Base-by-base conservation (phyloP, 2,329 filamentous ascomycete genomes). In the Ceratocystis colombiana region DNA sequence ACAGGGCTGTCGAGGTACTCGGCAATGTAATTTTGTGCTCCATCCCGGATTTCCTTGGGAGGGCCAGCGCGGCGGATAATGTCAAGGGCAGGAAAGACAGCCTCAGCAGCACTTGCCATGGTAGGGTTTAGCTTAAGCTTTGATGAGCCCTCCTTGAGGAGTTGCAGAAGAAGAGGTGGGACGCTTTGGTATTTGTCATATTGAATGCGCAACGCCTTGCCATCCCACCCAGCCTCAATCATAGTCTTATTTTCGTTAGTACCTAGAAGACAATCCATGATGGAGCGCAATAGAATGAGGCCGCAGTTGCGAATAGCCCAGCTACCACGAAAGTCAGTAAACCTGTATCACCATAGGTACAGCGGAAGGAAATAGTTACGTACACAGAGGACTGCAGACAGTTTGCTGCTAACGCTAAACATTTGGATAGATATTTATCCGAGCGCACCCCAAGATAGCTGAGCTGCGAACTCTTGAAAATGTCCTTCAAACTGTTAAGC, bases 271-370 rank as follows among this genome's bases (percentile, higher is more conserved):
- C 84, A 83, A 72, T 94, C 89, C 64, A 96, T 88, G 4, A 96
- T 79, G 69, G 90, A 90, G 65, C 93, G 85, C 70, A 97, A 86
- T 5, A 99, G 83, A 76, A 97, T 88, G 44, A 97, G 77, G 1
- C 91, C 91, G 70, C 91, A 96, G 74, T 99, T 99, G 0, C 92
- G 87, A 66, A 99, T 91, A 0, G 92, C 90, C 94, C 94, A 99
- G 25, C 86, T 89, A 68, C 3, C 46, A 45, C 10, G 17, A 20
- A 30, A 72, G 69, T 48, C 48, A 61, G 53, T 20, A 45, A 46
- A 6, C 5, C 6, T 17, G 3, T 17, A 33, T 17, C 3, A 44
- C 7, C 30, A 67, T 12, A 30, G 48, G 41, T 70, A 30, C 68
- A 62, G 55, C 20, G 37, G 48, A 8, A 64, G 33, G 17, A 33